These are phyloP conservation scores for Penicillium lagena DNA, from an alignment of 495 filamentous ascomycete genomes.

Conservation along the genomic window DNA sequence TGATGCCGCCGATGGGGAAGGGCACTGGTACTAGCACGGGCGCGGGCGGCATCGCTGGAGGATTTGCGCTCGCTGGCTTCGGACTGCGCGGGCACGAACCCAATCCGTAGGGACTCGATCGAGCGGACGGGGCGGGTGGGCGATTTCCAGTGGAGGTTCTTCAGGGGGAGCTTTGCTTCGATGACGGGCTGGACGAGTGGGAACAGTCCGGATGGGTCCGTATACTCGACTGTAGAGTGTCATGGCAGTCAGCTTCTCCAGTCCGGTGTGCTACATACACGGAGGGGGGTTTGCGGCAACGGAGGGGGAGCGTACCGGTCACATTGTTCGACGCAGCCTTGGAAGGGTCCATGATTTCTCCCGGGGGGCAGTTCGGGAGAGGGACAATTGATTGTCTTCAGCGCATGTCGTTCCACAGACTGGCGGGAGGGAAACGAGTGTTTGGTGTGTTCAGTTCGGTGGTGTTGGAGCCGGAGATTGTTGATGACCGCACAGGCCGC, in stretches of 20 bases:
- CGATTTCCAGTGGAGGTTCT: constrained; percentile 95
- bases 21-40: constrained; percentile 9
- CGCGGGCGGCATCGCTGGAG: constrained; percentile 26
- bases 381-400: constrained; percentile 12
- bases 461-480: too few species aligned
- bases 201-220: constrained; percentile 83
- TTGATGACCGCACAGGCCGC: too few species aligned
- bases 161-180: constrained; percentile 74
- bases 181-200: constrained; percentile 71
- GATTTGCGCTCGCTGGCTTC: constrained; percentile 25
- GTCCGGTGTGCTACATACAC: background rate
- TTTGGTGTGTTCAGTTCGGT: too few species aligned
- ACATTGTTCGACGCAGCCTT: constrained; percentile 45
- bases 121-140: constrained; percentile 83
- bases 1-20: constrained; percentile 74
- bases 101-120: constrained; percentile 86
- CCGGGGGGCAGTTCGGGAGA: constrained; percentile 24
- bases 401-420: constrained; percentile 23
- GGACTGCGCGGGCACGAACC: constrained; percentile 57
- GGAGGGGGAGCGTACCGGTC: constrained; percentile 30
- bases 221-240: constrained; percentile 53
- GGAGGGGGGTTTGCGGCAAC: background rate
- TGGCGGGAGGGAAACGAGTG: too few species aligned
- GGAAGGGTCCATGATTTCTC: constrained; percentile 40
- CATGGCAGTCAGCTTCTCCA: too few species aligned